phyloP scores from a whole-genome alignment of 257 asterid species.

The Penstemon newberryi region DNA sequence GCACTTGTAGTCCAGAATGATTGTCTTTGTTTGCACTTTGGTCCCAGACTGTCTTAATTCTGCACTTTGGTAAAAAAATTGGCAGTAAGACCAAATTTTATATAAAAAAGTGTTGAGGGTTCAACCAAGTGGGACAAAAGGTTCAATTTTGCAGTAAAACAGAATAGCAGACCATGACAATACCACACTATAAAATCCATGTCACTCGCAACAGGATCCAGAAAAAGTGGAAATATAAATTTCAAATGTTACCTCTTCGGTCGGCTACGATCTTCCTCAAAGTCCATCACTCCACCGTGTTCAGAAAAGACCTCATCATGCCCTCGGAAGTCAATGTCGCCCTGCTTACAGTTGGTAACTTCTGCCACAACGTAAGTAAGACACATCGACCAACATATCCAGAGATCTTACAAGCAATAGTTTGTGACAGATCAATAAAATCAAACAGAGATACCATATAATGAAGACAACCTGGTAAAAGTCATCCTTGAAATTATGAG shows the following conservation, averaged over 20 bases:
- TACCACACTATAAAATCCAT: constrained; percentile 6
- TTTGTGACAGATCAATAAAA: constrained; percentile 1
- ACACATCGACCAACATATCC: constrained; percentile 71
- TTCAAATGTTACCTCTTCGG: constrained; percentile 72
- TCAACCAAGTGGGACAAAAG: neutral
- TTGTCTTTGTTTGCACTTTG: neutral
- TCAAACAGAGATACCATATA: constrained; percentile 15
- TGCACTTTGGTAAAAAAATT: neutral
- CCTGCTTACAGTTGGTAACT: constrained; percentile 96
- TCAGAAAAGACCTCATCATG: constrained; percentile 87
- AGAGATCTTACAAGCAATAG: constrained; percentile 39
- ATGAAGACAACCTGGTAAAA: constrained; percentile 11
- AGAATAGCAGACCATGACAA: constrained; percentile 11
- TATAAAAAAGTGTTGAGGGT: neutral
- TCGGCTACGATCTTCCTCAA: constrained; percentile 86
- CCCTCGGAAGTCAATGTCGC: constrained; percentile 70
- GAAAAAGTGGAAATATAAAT: constrained; percentile 9
- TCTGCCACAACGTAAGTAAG: constrained; percentile 98
- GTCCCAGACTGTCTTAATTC: neutral
- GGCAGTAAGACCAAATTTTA: too few species aligned
- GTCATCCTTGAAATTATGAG: neutral
- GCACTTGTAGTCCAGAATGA: neutral
- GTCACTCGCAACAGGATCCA: constrained; percentile 24
- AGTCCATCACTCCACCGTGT: constrained; percentile 96
- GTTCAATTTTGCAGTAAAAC: neutral